A percentile compares a stretch with the other conserved stretches of the same genome.
Evolutionary conservation across 495 filamentous ascomycete genomes (phyloP).

Genomic region (Penicillium lividum): DNA sequence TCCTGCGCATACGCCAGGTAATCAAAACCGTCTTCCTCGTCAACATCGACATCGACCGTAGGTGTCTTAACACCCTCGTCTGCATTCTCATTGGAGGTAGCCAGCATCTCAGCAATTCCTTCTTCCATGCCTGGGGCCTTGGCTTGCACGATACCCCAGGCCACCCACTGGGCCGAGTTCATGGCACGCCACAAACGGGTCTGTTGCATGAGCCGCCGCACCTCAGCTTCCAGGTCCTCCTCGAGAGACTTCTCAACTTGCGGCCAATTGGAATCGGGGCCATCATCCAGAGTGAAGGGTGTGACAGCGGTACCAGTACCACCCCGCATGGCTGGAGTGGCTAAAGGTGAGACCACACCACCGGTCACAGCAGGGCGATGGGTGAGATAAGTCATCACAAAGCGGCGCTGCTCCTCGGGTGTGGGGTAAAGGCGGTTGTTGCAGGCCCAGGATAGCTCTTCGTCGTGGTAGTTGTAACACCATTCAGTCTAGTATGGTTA

Average conservation of each 20-base stretch:
- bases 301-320: slow-evolving; percentile 35
- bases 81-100: slow-evolving; percentile 17
- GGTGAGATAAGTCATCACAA: slow-evolving; percentile 82
- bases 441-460: slow-evolving; percentile 61
- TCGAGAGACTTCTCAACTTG: slow-evolving; percentile 62
- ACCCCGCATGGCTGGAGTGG: slow-evolving; percentile 44
- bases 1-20: slow-evolving; percentile 91
- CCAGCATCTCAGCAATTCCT: slow-evolving; percentile 27
- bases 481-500: slow-evolving; percentile 67
- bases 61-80: slow-evolving; percentile 16
- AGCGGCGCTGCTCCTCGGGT: slow-evolving; percentile 75
- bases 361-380: slow-evolving; percentile 65
- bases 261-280: slow-evolving; percentile 23
- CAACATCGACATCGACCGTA: slow-evolving; percentile 26
- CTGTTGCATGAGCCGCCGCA: slow-evolving; percentile 72
- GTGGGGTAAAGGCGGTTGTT: slow-evolving; percentile 72
- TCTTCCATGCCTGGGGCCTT: slow-evolving; percentile 67
- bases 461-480: slow-evolving; percentile 95
- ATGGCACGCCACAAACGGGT: slow-evolving; percentile 81
- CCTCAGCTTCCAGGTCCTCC: slow-evolving; percentile 58
- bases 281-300: slow-evolving; percentile 39
- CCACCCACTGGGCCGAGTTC: slow-evolving; percentile 87
- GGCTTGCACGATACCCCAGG: slow-evolving; percentile 96
- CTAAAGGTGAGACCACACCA: slow-evolving; percentile 55
- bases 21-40: slow-evolving; percentile 75